These are phyloP conservation scores for Aspergillus taichungensis DNA, from an alignment of 495 filamentous ascomycete genomes.

Conservation along the genomic window DNA sequence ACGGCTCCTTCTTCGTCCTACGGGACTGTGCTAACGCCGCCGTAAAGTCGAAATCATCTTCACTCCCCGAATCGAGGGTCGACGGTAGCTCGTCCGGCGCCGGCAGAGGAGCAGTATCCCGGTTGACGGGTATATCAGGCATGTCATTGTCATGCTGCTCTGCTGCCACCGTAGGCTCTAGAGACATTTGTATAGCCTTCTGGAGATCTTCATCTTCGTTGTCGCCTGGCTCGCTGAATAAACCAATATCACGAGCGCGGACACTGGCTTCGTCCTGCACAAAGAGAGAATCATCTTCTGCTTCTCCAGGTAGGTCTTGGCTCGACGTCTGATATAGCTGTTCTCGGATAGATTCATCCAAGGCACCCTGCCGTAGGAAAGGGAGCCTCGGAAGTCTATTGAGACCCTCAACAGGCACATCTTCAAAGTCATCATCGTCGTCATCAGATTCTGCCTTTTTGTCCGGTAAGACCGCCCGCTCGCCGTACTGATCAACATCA, in stretches of 20 bases:
- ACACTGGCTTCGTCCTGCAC: constrained; percentile 41
- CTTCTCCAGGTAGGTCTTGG: constrained; percentile 2
- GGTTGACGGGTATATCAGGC: constrained; percentile 27
- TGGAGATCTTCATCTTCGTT: constrained; percentile 71
- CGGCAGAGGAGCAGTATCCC: constrained; percentile 8
- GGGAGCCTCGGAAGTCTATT: constrained; percentile 72
- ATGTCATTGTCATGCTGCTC: constrained; percentile 24
- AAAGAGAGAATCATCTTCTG: constrained; percentile 57
- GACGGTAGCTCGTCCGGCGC: constrained; percentile 5
- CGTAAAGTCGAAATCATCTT: constrained; percentile 37
- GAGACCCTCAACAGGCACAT: constrained; percentile 88
- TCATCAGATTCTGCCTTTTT: constrained; percentile 45
- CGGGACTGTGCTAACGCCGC: constrained; percentile 35
- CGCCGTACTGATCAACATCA: constrained; percentile 68
- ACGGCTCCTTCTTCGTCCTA: constrained; percentile 19
- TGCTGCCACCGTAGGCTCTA: constrained; percentile 27
- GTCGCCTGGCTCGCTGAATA: constrained; percentile 30
- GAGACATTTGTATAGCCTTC: constrained; percentile 75
- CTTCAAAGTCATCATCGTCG: constrained; percentile 75
- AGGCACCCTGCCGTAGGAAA: constrained; percentile 28
- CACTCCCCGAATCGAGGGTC: constrained; percentile 23
- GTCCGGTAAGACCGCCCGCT: constrained; percentile 36
- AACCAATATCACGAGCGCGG: constrained; percentile 23
- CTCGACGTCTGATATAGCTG: constrained; percentile 32
- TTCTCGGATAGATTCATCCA: constrained; percentile 30